These are phyloP conservation scores for Agrocybe chaxingu DNA, from an alignment of 768 basidiomycete genomes.

Conservation along the genomic window DNA sequence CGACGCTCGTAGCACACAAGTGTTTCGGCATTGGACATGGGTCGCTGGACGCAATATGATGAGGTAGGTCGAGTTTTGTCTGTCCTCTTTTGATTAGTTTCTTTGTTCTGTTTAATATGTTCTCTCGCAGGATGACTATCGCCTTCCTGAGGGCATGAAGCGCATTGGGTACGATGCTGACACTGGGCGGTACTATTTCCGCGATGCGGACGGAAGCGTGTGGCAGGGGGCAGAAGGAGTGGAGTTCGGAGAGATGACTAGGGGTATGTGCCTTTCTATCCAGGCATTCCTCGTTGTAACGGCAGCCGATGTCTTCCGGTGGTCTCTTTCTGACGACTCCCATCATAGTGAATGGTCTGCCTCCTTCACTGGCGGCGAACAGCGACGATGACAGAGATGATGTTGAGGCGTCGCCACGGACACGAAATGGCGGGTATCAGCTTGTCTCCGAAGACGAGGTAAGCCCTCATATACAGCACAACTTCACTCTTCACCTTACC, in stretches of 20 bases:
- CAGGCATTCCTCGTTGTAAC: too few relatives aligned
- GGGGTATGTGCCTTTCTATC: slow-evolving; percentile 28
- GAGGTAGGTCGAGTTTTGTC: slow-evolving; percentile 27
- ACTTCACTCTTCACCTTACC: slow-evolving; percentile 1
- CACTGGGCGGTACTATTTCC: slow-evolving; percentile 62
- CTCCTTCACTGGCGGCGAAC: slow-evolving; percentile 19
- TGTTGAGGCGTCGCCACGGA: slow-evolving; percentile 53
- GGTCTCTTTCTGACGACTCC: not conserved
- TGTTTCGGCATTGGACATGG: not conserved
- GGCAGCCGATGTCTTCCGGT: not conserved
- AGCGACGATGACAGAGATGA: slow-evolving; percentile 25
- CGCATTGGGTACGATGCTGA: slow-evolving; percentile 80
- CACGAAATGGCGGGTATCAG: slow-evolving; percentile 54
- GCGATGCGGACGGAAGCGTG: slow-evolving; percentile 49
- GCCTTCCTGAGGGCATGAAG: slow-evolving; percentile 55
- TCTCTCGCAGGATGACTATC: slow-evolving; percentile 41
- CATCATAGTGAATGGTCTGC: slow-evolving; percentile 21
- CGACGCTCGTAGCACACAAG: too few relatives aligned
- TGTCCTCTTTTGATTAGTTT: not conserved
- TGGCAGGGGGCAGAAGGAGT: slow-evolving; percentile 62
- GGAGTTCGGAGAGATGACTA: slow-evolving; percentile 55
- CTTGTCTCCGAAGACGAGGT: slow-evolving; percentile 52
- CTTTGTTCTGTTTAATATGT: slow-evolving; percentile 1
- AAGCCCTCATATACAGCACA: slow-evolving; percentile 14
- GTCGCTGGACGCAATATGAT: slow-evolving; percentile 44